phyloP scores from a whole-genome alignment of 2,329 filamentous ascomycete species.

The Daldinia sp. region DNA sequence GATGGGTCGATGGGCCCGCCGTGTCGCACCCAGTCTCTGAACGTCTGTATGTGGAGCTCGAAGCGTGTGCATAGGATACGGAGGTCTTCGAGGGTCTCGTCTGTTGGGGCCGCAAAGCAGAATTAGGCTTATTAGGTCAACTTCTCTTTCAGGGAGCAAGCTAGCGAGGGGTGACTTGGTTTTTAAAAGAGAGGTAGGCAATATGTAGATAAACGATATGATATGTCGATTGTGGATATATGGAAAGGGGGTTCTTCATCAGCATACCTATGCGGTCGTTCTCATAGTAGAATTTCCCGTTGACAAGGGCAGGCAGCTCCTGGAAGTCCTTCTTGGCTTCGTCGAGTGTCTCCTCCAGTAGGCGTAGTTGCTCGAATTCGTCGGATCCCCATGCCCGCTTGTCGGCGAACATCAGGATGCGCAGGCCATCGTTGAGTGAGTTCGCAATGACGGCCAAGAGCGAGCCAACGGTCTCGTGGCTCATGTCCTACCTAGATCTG shows the following conservation, averaged over 20 bases:
- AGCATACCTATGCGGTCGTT: constrained; percentile 65
- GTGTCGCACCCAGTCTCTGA: constrained; percentile 67
- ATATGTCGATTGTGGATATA: neutral
- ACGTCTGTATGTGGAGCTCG: constrained; percentile 60
- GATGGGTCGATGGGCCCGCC: constrained; percentile 67
- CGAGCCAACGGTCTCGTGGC: constrained; percentile 66
- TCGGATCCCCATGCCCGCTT: constrained; percentile 69
- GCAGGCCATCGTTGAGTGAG: constrained; percentile 64
- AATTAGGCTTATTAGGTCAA: constrained; percentile 44
- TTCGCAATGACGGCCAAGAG: constrained; percentile 70
- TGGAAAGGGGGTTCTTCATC: constrained; percentile 28
- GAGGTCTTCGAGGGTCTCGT: constrained; percentile 65
- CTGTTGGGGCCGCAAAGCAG: constrained; percentile 51
- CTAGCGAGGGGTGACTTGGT: neutral
- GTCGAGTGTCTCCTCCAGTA: constrained; percentile 67
- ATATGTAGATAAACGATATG: neutral
- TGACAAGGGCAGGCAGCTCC: constrained; percentile 66
- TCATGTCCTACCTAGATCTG: constrained; percentile 49
- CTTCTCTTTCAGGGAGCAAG: constrained; percentile 34
- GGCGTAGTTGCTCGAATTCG: constrained; percentile 69
- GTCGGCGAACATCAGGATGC: constrained; percentile 67
- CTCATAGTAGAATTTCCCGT: constrained; percentile 69
- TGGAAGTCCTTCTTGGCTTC: constrained; percentile 72
- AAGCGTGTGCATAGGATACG: constrained; percentile 60
- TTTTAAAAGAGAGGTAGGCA: neutral